phyloP scores from a whole-genome alignment of 1,284 basidiomycete species.

The Xerocomus minutiporus region DNA sequence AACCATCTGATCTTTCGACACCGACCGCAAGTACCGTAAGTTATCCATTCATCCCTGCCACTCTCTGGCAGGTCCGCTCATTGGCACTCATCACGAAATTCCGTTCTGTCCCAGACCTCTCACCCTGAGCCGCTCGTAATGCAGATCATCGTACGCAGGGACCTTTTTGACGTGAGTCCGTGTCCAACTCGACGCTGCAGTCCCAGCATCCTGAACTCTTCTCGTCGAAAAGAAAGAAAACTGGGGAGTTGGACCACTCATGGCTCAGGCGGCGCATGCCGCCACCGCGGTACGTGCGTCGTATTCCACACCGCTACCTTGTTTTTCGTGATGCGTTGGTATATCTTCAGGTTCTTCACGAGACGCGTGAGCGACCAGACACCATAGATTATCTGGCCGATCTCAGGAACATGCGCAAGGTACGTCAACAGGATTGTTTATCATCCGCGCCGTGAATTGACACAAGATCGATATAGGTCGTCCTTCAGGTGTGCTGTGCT shows the following conservation, averaged over 20 bases:
- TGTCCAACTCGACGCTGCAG: not conserved
- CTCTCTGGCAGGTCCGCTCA: no score
- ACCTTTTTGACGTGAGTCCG: constrained; percentile 39
- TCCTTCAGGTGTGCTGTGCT: constrained; percentile 35
- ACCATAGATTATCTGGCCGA: constrained; percentile 40
- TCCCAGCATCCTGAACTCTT: not conserved
- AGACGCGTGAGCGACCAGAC: constrained; percentile 37
- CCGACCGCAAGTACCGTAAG: constrained; percentile 5
- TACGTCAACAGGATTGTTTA: constrained; percentile 1
- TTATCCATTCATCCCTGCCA: not conserved
- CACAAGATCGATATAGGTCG: constrained; percentile 27
- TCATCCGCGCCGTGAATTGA: constrained; percentile 7
- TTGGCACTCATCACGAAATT: not conserved
- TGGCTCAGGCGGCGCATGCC: constrained; percentile 53
- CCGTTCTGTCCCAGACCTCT: not conserved
- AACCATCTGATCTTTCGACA: not conserved
- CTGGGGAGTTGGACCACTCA: constrained; percentile 53
- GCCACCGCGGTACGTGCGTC: constrained; percentile 40
- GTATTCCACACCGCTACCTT: not conserved
- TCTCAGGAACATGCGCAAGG: constrained; percentile 42
- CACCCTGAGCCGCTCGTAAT: constrained; percentile 35
- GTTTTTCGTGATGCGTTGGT: not conserved
- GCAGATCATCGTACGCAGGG: constrained; percentile 45
- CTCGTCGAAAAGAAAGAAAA: constrained; percentile 33
- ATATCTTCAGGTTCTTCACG: constrained; percentile 34